Conservation (phyloP, 2,329 filamentous ascomycete genomes). For the Neodidymelliopsis sp. region DNA sequence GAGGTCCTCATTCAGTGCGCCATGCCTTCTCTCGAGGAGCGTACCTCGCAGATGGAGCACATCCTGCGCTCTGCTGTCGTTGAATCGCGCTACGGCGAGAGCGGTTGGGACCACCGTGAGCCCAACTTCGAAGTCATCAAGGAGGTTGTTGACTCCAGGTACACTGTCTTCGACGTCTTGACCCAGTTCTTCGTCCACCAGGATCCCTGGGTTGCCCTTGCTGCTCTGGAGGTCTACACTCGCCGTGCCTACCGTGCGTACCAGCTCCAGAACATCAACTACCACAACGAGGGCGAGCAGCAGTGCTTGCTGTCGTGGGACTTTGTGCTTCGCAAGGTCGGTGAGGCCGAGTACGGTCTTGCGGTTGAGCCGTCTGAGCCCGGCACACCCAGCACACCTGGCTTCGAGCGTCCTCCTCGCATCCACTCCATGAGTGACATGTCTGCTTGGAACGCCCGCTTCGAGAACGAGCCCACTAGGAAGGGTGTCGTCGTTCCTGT, state of each 20-base stretch:
- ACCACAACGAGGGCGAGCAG: slow-evolving; percentile 78
- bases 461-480: slow-evolving; percentile 75
- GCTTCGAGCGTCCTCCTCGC: slow-evolving; percentile 70
- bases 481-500: slow-evolving; percentile 96
- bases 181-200: slow-evolving; percentile 94
- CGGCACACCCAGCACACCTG: slow-evolving; percentile 74
- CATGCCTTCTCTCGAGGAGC: slow-evolving; percentile 93
- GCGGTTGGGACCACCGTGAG: slow-evolving; percentile 94
- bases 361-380: slow-evolving; percentile 80
- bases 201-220: slow-evolving; percentile 92
- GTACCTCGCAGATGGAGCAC: slow-evolving; percentile 96
- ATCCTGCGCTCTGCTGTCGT: slow-evolving; percentile 95
- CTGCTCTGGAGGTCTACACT: slow-evolving; percentile 94
- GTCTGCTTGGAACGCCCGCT: slow-evolving; percentile 81
- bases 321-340: slow-evolving; percentile 92
- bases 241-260: slow-evolving; percentile 97
- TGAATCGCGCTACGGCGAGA: slow-evolving; percentile 97
- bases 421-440: slow-evolving; percentile 97
- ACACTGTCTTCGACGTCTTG: slow-evolving; percentile 96
- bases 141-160: slow-evolving; percentile 98
- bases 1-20: slow-evolving; percentile 98
- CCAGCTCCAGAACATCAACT: slow-evolving; percentile 86
- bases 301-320: slow-evolving; percentile 91
- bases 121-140: slow-evolving; percentile 90
- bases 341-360: slow-evolving; percentile 87